phyloP scores from a whole-genome alignment of 345 rosid genomes.

The Syzygium aqueum region DNA sequence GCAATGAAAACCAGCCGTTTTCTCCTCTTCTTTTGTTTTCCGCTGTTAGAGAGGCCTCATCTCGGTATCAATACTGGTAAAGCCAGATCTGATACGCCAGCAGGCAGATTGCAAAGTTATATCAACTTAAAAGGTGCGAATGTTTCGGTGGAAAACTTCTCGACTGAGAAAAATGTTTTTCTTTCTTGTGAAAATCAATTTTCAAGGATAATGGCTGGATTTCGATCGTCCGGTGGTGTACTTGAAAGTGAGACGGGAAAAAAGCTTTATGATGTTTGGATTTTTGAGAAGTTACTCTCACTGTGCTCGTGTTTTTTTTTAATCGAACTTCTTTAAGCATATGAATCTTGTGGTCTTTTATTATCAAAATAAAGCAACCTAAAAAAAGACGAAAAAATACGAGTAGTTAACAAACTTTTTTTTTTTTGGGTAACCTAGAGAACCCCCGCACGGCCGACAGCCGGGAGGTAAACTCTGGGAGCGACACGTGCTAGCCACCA shows the following conservation, averaged over 20 bases:
- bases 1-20: not conserved
- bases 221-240: not conserved
- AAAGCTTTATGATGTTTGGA: not conserved
- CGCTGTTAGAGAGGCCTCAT: not conserved
- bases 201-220: not conserved
- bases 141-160: not conserved
- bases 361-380: not conserved
- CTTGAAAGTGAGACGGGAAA: not conserved
- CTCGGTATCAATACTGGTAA: not conserved
- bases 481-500: no score
- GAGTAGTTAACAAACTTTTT: no score
- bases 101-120: not conserved
- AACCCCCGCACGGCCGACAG: no score
- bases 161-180: no score
- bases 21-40: no score
- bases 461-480: no score
- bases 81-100: not conserved
- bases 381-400: no score
- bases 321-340: not conserved
- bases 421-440: no score
- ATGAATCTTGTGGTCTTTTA: no score
- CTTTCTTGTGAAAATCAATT: no score
- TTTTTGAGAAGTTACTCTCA: not conserved
- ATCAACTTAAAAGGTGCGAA: rapidly evolving
- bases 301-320: no score